phyloP scores from a whole-genome alignment of 148 eudicot species.

The Vaccinium macrocarpon region DNA sequence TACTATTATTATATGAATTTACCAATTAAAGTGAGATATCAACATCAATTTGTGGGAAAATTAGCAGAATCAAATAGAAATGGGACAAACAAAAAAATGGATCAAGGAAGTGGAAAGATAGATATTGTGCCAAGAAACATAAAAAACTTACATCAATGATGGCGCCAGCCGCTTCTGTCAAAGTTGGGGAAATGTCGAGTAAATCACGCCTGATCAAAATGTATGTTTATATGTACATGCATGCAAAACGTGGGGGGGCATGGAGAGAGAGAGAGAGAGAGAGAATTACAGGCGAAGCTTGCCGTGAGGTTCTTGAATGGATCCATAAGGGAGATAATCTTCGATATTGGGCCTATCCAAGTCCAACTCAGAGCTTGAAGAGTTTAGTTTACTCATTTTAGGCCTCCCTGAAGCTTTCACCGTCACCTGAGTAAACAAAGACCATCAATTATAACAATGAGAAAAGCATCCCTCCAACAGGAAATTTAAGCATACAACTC shows the following conservation, averaged over 20 bases:
- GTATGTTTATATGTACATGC: not conserved
- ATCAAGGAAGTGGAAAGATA: not conserved
- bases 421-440: not conserved
- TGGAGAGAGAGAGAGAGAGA: not conserved
- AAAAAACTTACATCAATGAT: conserved; percentile 70
- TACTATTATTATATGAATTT: not conserved
- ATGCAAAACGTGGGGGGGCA: not conserved
- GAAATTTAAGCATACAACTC: not conserved
- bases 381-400: conserved; percentile 27
- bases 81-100: not conserved
- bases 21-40: not conserved
- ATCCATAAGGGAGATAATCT: conserved; percentile 79
- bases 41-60: not conserved
- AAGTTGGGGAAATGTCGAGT: conserved; percentile 84
- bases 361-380: conserved; percentile 70
- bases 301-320: conserved; percentile 61
- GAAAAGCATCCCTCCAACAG: not conserved
- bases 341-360: conserved; percentile 87
- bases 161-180: conserved; percentile 96
- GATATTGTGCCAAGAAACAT: not conserved
- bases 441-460: not conserved
- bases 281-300: conserved; percentile 65
- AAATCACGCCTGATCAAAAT: conserved; percentile 60
- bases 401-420: not conserved
- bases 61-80: not conserved